phyloP scores from a whole-genome alignment of 371 early-diverging fungal species.

The Rhizopus delemar region DNA sequence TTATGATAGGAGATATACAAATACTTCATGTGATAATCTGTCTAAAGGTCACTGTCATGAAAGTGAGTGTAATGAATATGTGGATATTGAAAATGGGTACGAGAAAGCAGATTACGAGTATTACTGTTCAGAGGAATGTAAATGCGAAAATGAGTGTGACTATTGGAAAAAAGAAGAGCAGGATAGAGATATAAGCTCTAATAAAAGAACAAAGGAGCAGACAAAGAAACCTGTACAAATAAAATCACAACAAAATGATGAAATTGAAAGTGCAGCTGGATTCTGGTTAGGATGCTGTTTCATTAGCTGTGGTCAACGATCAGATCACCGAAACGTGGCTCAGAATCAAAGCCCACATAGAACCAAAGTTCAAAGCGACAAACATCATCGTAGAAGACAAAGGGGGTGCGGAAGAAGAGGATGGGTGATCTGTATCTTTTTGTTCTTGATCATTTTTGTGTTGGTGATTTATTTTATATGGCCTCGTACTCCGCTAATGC shows the following conservation, averaged over 20 bases:
- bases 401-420: conserved; percentile 32
- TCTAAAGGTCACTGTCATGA: conserved; percentile 10
- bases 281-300: conserved; percentile 49
- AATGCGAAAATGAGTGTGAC: not conserved
- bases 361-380: conserved; percentile 9
- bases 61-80: not conserved
- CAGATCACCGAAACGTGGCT: not conserved
- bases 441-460: conserved; percentile 27
- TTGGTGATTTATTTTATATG: conserved; percentile 34
- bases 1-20: not conserved
- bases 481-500: conserved; percentile 51
- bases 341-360: too few relatives aligned
- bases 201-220: not conserved
- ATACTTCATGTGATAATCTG: conserved; percentile 8
- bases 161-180: conserved; percentile 1
- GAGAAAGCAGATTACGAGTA: too few relatives aligned
- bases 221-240: not conserved
- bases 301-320: conserved; percentile 32
- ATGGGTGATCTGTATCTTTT: conserved; percentile 42
- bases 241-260: conserved; percentile 7
- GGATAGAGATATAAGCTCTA: not conserved
- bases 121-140: too few relatives aligned
- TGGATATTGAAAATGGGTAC: too few relatives aligned
- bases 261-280: conserved; percentile 14
- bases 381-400: conserved; percentile 14